phyloP scores from a whole-genome alignment of 2,329 filamentous ascomycete species.

The Paraphoma chrysanthemicola region DNA sequence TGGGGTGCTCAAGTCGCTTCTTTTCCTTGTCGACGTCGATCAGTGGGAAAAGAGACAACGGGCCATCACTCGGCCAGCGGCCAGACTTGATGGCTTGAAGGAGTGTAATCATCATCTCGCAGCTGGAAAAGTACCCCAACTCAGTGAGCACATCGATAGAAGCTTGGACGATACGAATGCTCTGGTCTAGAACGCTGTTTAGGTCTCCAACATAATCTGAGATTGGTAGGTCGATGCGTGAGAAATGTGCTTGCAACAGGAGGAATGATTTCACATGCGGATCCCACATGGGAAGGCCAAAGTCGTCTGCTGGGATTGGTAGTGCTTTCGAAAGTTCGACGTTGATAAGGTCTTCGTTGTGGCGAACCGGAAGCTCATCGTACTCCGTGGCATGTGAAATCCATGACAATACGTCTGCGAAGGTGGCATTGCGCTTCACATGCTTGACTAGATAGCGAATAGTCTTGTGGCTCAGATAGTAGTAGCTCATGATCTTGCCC shows the following conservation, averaged over 20 bases:
- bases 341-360: constrained; percentile 98
- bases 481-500: constrained; percentile 99
- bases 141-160: constrained; percentile 93
- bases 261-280: constrained; percentile 97
- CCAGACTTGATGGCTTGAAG: constrained; percentile 93
- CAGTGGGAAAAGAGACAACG: constrained; percentile 80
- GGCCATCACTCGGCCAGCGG: constrained; percentile 84
- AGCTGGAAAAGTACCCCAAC: constrained; percentile 79
- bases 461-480: constrained; percentile 93
- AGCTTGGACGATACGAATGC: constrained; percentile 95
- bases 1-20: constrained; percentile 51
- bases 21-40: constrained; percentile 59
- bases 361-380: constrained; percentile 94
- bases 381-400: constrained; percentile 95
- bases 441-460: constrained; percentile 83
- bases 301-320: constrained; percentile 68
- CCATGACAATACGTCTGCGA: constrained; percentile 86
- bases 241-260: constrained; percentile 93
- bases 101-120: constrained; percentile 80
- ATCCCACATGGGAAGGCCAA: constrained; percentile 93
- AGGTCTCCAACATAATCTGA: constrained; percentile 97
- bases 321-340: constrained; percentile 84
- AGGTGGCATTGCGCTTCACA: constrained; percentile 76
- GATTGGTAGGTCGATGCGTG: constrained; percentile 89
- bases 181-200: constrained; percentile 86